Evolutionary conservation across 208 protist species (phyloP).

Genomic region (Leishmania tropica): DNA sequence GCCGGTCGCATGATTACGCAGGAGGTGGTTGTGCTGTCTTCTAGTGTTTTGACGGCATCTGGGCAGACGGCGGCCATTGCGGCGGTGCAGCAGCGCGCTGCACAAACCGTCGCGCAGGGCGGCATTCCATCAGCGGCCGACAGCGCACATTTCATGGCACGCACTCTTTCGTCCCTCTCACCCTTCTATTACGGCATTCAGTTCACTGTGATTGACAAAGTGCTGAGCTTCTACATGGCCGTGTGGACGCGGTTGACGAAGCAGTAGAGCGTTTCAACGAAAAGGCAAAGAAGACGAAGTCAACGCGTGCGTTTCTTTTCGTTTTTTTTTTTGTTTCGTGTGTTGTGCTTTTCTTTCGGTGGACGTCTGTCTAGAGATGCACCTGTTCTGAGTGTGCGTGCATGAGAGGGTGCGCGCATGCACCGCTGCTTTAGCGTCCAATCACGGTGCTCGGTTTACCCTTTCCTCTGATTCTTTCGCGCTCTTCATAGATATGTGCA

Average conservation of each 20-base stretch:
- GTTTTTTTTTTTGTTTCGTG: not conserved
- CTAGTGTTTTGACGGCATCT: constrained; percentile 40
- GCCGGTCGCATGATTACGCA: constrained; percentile 41
- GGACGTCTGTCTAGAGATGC: not conserved
- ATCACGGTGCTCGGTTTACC: no score
- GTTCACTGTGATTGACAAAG: constrained; percentile 69
- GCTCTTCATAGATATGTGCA: not conserved
- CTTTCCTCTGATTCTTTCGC: not conserved
- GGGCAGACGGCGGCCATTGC: constrained; percentile 50
- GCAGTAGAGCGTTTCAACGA: constrained; percentile 12
- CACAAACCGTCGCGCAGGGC: constrained; percentile 24
- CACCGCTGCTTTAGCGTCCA: no score
- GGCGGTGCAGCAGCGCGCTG: constrained; percentile 31
- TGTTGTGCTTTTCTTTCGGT: not conserved
- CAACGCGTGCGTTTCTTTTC: not conserved
- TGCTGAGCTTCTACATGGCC: constrained; percentile 84
- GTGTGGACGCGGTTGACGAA: constrained; percentile 73
- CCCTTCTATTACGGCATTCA: constrained; percentile 68
- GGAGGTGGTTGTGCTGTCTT: constrained; percentile 41
- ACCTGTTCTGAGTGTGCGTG: not conserved
- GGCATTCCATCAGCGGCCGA: constrained; percentile 47
- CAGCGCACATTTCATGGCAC: constrained; percentile 58
- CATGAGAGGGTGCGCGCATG: not conserved
- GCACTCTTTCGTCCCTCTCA: constrained; percentile 37
- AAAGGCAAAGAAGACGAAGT: not conserved